phyloP scores from a whole-genome alignment of 108 stramenopile species.

The Cyclostephanos tholiformis region DNA sequence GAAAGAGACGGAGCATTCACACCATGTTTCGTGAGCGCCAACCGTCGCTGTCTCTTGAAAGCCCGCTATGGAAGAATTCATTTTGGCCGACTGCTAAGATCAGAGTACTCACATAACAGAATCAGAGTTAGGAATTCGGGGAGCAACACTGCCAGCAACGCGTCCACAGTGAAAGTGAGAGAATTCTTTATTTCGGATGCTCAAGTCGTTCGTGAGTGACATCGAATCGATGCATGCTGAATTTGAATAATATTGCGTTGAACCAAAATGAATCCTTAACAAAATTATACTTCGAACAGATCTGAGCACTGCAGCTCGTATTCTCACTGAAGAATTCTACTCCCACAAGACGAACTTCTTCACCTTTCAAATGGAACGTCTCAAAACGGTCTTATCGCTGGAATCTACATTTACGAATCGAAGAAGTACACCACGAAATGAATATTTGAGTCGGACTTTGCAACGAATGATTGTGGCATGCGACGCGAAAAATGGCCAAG shows the following conservation, averaged over 20 bases:
- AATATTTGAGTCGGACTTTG: slow-evolving; percentile 7
- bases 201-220: slow-evolving; percentile 45
- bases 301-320: slow-evolving; percentile 58
- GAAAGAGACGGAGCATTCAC: not conserved
- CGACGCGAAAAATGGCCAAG: slow-evolving; percentile 37
- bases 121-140: not conserved
- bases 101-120: not conserved
- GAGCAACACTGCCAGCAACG: slow-evolving; percentile 3
- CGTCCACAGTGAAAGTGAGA: not conserved
- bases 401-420: slow-evolving; percentile 65
- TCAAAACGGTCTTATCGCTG: slow-evolving; percentile 60
- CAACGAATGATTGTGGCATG: slow-evolving; percentile 77
- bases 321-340: slow-evolving; percentile 75
- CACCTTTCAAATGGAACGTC: slow-evolving; percentile 63
- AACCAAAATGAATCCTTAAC: not conserved
- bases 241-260: not conserved
- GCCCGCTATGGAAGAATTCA: not conserved
- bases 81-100: not conserved
- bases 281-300: slow-evolving; percentile 21
- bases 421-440: not conserved
- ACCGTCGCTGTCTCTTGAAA: not conserved
- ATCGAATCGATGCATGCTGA: not conserved
- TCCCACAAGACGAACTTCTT: slow-evolving; percentile 61
- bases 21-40: slow-evolving; percentile 8
- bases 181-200: slow-evolving; percentile 47